Evolutionary conservation across 768 basidiomycete species (phyloP).

Genomic region (Tylopilus felleus): DNA sequence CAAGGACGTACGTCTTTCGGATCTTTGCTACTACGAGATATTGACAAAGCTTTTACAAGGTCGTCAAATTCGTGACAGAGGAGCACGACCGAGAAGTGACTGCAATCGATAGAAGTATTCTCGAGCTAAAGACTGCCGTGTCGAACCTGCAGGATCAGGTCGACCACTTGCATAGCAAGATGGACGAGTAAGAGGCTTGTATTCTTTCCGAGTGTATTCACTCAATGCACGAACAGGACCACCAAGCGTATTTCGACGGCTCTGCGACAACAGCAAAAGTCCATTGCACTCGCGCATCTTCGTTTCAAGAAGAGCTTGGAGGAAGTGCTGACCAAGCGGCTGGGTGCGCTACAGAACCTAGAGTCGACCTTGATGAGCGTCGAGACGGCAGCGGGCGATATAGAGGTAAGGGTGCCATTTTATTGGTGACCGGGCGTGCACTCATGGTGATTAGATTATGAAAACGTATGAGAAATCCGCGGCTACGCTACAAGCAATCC

Average conservation of each 20-base stretch:
- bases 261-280: slow-evolving; percentile 66
- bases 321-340: slow-evolving; percentile 69
- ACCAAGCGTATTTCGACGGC: slow-evolving; percentile 63
- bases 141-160: slow-evolving; percentile 66
- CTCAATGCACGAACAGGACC: slow-evolving; percentile 42
- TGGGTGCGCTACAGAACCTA: slow-evolving; percentile 70
- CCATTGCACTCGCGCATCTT: slow-evolving; percentile 72
- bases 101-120: slow-evolving; percentile 75
- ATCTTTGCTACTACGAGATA: background rate
- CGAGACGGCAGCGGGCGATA: slow-evolving; percentile 85
- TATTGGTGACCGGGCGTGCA: background rate
- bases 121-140: slow-evolving; percentile 76
- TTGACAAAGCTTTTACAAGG: slow-evolving; percentile 38
- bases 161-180: slow-evolving; percentile 61
- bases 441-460: slow-evolving; percentile 59
- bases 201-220: background rate
- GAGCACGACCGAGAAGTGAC: slow-evolving; percentile 50
- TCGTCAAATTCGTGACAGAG: slow-evolving; percentile 71
- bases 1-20: slow-evolving; percentile 52
- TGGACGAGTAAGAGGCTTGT: slow-evolving; percentile 56
- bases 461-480: slow-evolving; percentile 82
- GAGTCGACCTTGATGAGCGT: slow-evolving; percentile 76
- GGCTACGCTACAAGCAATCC: slow-evolving; percentile 66
- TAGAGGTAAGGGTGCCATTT: slow-evolving; percentile 56
- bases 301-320: slow-evolving; percentile 79